Base-by-base conservation (phyloP, 768 basidiomycete genomes). In the Tylopilus subfusipes region DNA sequence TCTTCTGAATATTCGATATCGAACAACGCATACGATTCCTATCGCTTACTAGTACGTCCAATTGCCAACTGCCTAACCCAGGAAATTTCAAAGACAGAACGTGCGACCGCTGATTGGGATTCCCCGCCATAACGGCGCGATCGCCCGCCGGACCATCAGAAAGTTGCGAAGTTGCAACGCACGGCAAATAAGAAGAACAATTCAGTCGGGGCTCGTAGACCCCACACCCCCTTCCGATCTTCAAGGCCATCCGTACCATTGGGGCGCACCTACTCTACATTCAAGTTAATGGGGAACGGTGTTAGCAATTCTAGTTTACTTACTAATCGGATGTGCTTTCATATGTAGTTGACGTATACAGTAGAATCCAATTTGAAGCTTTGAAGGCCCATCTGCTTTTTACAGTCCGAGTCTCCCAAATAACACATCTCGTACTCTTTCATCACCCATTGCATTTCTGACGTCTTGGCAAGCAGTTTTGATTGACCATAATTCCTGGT, bases 251-350 rank as follows among this genome's bases (percentile, higher is more conserved):
- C 13, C 25, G 24, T 5, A 21, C 19, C 52, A 93, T 95, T 69
- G 91, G 95, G 68, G 82, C 96, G 0, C 96, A 95, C 56, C 94
- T 96, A 72, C 93, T 97, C 86, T 95, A 96, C 74, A 93, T 97
- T 63, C 95, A n/a, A n/a, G n/a, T n/a, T n/a, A 97, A 46, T 68
- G 93, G 92, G 48, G 93, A 29, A 96, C 78, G 89, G 94, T 65
- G 86, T 90, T 62, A 92, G 95, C 73, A 93, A 93, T 30, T 91
- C 95, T 71, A 88, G 69, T 92, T 91, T 69, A 89, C 94, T 49
- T 92, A 92, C 74, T 93, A 93, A 69, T 84, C 95, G 54, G 91
- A 93, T 21, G 90, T 93, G 31, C 92, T 57, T 90, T 90, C 56
- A 91, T 90, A 73, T 97, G 40, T 48, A 43, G 31, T 51, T 60